Base-by-base conservation (phyloP, 352 stramenopile genomes). In the Pythium aphanidermatum region DNA sequence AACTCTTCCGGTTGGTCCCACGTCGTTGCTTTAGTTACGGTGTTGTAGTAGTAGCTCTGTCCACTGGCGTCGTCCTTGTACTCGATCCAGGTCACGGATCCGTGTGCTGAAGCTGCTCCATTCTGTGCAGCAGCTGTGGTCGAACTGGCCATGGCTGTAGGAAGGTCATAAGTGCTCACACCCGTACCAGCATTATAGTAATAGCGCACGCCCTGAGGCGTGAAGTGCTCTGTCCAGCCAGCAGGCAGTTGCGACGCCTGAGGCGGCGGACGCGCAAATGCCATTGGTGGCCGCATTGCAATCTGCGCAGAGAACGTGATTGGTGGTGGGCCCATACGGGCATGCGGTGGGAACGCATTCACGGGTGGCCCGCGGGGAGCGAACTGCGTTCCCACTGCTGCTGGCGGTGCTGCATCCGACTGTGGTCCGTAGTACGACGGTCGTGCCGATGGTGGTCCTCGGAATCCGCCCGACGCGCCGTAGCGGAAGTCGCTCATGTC, bases 11-110 rank as follows among this genome's bases (percentile, higher is more conserved):
- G 81, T 32, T 86, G 55, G 36, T 93, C 81, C 81, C 81, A 93
- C n/a, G 89, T 80, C 13, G 68, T 86, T 21, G 68, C 63, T 36
- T 83, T 84, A 0, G 81, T 91, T 14, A 65, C 23, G 7, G 67
- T 81, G 52, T 93, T 79, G 60, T 87, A 88, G 64, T 90, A 93
- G 46, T 93, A 93, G 16, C 65, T 70, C 19, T 85, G 63, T 3
- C 75, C 74, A 9, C 61, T 87, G 1, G 63, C 54, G 35, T 84
- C 65, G 48, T 93, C 81, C 38, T 74, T 86, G 62, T 89, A 93
- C 47, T 93, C 74, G 21, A 83, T 50, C 81, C 81, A 93, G 12
- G 64, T 79, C 20, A 48, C 34, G 13, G 47, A 16, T 11, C 17
- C 27, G 0, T 37, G 17, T 2, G 49, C 4, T 24, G 55, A 16